Evolutionary conservation across 208 protist species (phyloP).

Genomic region (Trypanosoma rangeli): DNA sequence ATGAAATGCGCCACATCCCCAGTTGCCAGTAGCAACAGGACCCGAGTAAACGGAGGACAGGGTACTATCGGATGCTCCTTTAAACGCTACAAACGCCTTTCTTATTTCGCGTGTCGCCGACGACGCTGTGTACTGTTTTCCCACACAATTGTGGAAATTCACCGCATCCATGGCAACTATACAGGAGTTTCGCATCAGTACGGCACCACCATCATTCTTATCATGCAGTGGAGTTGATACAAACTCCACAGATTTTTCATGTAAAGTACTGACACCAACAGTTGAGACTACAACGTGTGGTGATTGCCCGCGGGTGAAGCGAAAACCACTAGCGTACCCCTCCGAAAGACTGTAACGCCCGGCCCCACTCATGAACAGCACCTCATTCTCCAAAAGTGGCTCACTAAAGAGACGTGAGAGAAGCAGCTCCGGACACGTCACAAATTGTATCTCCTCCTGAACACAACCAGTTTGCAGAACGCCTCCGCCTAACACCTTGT

Average conservation of each 20-base stretch:
- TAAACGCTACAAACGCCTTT: slow-evolving; percentile 84
- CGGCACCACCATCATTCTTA: background rate
- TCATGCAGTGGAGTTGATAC: background rate
- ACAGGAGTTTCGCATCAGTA: slow-evolving; percentile 36
- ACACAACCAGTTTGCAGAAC: slow-evolving; percentile 80
- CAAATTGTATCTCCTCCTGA: slow-evolving; percentile 92
- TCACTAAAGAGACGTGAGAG: slow-evolving; percentile 73
- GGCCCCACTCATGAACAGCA: slow-evolving; percentile 65
- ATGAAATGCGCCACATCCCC: slow-evolving; percentile 91
- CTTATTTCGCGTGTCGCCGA: slow-evolving; percentile 70
- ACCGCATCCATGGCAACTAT: slow-evolving; percentile 80
- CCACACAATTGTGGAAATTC: slow-evolving; percentile 29
- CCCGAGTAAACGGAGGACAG: slow-evolving; percentile 26
- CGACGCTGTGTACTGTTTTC: slow-evolving; percentile 46
- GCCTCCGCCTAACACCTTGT: slow-evolving; percentile 79
- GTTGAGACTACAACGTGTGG: background rate
- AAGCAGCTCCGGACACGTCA: slow-evolving; percentile 75
- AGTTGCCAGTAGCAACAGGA: slow-evolving; percentile 80
- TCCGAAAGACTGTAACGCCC: slow-evolving; percentile 51
- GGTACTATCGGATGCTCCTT: slow-evolving; percentile 25
- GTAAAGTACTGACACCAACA: background rate
- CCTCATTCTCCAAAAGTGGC: slow-evolving; percentile 59
- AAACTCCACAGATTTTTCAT: background rate
- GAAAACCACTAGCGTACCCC: slow-evolving; percentile 76
- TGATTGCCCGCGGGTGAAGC: slow-evolving; percentile 28